These are phyloP conservation scores for Xylariaceae sp. DNA, from an alignment of 2,329 filamentous ascomycete genomes.

Conservation along the genomic window DNA sequence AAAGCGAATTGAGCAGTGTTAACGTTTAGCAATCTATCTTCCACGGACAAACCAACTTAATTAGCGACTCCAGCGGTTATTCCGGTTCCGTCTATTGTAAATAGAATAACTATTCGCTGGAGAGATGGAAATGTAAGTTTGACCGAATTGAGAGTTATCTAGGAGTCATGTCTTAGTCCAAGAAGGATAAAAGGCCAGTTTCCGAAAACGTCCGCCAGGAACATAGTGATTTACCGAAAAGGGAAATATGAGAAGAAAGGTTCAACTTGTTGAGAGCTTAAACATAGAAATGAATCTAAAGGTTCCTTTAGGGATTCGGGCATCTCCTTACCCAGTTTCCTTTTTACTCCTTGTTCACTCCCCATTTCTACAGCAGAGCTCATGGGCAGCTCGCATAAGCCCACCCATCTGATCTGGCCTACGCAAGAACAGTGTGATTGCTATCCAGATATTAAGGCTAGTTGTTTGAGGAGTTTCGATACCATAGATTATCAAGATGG, in stretches of 20 bases:
- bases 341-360: conserved; percentile 14
- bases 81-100: conserved; percentile 21
- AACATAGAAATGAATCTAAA: conserved; percentile 13
- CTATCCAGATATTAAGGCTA: not conserved
- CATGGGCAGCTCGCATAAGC: not conserved
- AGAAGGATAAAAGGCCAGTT: conserved; percentile 6
- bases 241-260: conserved; percentile 25
- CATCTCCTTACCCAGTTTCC: conserved; percentile 1
- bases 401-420: not conserved
- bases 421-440: not conserved
- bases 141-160: not conserved
- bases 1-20: not conserved
- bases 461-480: not conserved
- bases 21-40: not conserved
- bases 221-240: conserved; percentile 1
- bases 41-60: not conserved
- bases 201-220: conserved; percentile 21
- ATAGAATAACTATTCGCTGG: not conserved
- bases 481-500: conserved; percentile 15
- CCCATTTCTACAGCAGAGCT: conserved; percentile 4
- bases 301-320: not conserved
- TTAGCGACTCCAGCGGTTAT: not conserved
- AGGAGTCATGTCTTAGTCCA: conserved; percentile 12
- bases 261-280: not conserved
- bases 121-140: not conserved